Conservation (phyloP, 495 filamentous ascomycete species). For the Podospora conica region DNA sequence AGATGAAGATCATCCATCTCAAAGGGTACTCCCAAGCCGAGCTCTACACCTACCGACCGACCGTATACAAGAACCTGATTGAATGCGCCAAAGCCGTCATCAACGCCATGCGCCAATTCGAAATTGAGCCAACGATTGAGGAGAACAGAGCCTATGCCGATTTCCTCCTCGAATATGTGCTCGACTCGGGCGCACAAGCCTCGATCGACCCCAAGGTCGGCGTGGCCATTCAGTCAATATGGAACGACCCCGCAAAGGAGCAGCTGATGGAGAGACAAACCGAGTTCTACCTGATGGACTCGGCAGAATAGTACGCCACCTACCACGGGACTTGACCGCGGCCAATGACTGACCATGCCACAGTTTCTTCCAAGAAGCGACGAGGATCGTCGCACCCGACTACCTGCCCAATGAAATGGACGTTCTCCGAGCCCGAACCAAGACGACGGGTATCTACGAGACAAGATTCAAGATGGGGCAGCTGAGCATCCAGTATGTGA, state of each 20-base stretch:
- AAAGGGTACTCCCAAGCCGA: conserved; percentile 93
- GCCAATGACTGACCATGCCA: conserved; percentile 7
- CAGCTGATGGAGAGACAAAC: conserved; percentile 86
- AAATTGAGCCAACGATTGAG: conserved; percentile 64
- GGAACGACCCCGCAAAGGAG: conserved; percentile 82
- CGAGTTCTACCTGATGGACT: conserved; percentile 99
- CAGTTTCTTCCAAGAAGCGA: conserved; percentile 93
- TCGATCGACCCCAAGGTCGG: conserved; percentile 73
- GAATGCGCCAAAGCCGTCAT: conserved; percentile 94
- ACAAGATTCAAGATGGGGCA: conserved; percentile 97
- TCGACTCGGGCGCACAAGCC: conserved; percentile 82
- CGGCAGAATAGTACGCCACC: conserved; percentile 83
- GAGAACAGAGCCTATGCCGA: conserved; percentile 67
- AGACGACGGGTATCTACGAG: conserved; percentile 99
- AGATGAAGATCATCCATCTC: conserved; percentile 99
- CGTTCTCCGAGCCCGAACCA: conserved; percentile 89
- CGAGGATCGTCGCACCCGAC: conserved; percentile 73
- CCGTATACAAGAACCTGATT: conserved; percentile 94
- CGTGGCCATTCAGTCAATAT: conserved; percentile 75
- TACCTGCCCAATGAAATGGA: conserved; percentile 91
- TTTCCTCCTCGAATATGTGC: conserved; percentile 77
- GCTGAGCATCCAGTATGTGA: conserved; percentile 90
- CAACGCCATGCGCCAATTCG: conserved; percentile 79
- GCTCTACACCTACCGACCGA: conserved; percentile 83
- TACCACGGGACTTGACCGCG: not conserved